Evolutionary conservation across 2,329 filamentous ascomycete genomes (phyloP).

Genomic region (Sporothrix schenckii): DNA sequence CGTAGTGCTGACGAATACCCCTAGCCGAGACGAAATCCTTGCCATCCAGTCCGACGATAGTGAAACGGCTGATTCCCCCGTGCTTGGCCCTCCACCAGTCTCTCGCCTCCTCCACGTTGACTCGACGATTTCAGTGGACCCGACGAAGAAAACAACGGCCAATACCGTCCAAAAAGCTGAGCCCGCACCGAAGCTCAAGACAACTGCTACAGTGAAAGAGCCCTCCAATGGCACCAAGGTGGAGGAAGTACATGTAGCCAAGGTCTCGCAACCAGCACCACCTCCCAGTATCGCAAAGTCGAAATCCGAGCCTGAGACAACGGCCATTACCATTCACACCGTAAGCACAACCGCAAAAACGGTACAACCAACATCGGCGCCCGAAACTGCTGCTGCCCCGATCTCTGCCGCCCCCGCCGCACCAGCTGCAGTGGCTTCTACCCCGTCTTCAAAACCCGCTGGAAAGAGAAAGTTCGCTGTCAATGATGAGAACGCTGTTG

Average conservation of each 20-base stretch:
- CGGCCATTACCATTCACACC: neutral
- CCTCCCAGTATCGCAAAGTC: neutral
- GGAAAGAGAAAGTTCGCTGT: conserved; percentile 62
- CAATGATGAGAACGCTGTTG: conserved; percentile 56
- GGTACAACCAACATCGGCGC: neutral
- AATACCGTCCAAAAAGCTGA: neutral
- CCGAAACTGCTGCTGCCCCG: neutral
- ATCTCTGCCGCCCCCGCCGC: neutral
- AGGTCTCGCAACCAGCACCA: neutral
- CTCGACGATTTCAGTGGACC: conserved; percentile 34
- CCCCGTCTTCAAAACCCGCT: conserved; percentile 47
- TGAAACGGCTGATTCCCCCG: conserved; percentile 63
- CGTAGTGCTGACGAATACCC: conserved; percentile 40
- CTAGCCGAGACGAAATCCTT: conserved; percentile 64
- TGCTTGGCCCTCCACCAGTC: conserved; percentile 66
- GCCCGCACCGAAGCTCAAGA: neutral
- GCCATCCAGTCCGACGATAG: conserved; percentile 57
- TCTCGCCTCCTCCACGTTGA: conserved; percentile 50
- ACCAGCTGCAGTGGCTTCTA: neutral
- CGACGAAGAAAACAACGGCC: conserved; percentile 42
- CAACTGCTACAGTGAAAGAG: neutral
- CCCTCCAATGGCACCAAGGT: neutral
- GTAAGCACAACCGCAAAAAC: neutral
- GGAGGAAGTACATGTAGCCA: neutral
- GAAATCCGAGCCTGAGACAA: conserved; percentile 20